Conservation (phyloP, 148 eudicot species). For the Chenopodium formosanum region DNA sequence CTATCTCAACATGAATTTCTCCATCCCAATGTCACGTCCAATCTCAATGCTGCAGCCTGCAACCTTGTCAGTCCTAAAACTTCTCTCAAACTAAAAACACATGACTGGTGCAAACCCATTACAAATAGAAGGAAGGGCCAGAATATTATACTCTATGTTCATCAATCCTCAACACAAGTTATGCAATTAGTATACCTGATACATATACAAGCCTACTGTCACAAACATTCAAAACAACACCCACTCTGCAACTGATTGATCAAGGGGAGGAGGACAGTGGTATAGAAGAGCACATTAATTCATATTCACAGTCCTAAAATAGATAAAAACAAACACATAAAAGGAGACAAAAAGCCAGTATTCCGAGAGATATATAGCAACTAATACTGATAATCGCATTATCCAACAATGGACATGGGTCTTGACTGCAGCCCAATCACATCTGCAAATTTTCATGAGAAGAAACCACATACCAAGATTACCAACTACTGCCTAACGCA, state of each 20-base stretch:
- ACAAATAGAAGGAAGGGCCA: background rate
- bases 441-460: background rate
- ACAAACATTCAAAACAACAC: background rate
- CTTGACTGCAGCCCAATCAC: background rate
- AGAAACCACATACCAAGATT: background rate
- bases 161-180: background rate
- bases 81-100: background rate
- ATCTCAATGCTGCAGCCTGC: background rate
- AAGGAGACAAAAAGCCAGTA: background rate
- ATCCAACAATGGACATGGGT: background rate
- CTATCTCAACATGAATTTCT: background rate
- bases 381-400: background rate
- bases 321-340: background rate
- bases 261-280: background rate
- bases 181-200: background rate
- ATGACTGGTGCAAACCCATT: background rate
- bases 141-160: background rate
- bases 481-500: slow-evolving; percentile 5
- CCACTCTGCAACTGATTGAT: background rate
- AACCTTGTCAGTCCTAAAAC: background rate
- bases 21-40: background rate
- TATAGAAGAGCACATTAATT: background rate
- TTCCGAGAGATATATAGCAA: background rate
- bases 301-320: background rate
- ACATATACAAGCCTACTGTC: background rate